Evolutionary conservation across 2,329 filamentous ascomycete genomes (phyloP).

Genomic region (Fusarium chuoi): DNA sequence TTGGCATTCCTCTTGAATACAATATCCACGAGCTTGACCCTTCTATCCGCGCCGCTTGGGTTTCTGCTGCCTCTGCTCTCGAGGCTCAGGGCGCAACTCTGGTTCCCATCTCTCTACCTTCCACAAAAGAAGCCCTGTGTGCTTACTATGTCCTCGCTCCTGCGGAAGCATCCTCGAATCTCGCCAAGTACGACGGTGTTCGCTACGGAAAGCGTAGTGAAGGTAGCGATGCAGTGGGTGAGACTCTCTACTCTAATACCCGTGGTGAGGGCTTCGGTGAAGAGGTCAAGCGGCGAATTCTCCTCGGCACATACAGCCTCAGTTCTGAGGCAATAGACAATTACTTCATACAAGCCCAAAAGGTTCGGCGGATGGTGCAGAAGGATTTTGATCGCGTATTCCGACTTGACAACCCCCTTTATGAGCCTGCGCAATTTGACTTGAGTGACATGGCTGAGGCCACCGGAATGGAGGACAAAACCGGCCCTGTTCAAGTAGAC

Average conservation of each 20-base stretch:
- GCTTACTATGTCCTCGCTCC: slow-evolving; percentile 97
- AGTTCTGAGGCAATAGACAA: slow-evolving; percentile 94
- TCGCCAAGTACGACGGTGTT: slow-evolving; percentile 97
- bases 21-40: slow-evolving; percentile 85
- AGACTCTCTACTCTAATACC: slow-evolving; percentile 80
- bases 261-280: slow-evolving; percentile 80
- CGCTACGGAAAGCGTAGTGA: slow-evolving; percentile 77
- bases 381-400: slow-evolving; percentile 88
- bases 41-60: slow-evolving; percentile 76
- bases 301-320: slow-evolving; percentile 89
- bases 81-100: slow-evolving; percentile 74
- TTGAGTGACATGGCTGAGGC: slow-evolving; percentile 68
- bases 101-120: slow-evolving; percentile 81
- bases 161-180: slow-evolving; percentile 93
- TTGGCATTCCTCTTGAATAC: slow-evolving; percentile 79
- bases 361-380: slow-evolving; percentile 84
- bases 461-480: slow-evolving; percentile 64
- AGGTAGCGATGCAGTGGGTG: slow-evolving; percentile 63
- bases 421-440: slow-evolving; percentile 63
- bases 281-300: slow-evolving; percentile 86
- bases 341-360: slow-evolving; percentile 95
- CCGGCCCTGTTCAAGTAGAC: slow-evolving; percentile 75
- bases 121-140: slow-evolving; percentile 85
- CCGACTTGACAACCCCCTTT: slow-evolving; percentile 73
- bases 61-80: slow-evolving; percentile 67